Evolutionary conservation across 208 protist species (phyloP).

Genomic region (Herpetomonas muscarum): DNA sequence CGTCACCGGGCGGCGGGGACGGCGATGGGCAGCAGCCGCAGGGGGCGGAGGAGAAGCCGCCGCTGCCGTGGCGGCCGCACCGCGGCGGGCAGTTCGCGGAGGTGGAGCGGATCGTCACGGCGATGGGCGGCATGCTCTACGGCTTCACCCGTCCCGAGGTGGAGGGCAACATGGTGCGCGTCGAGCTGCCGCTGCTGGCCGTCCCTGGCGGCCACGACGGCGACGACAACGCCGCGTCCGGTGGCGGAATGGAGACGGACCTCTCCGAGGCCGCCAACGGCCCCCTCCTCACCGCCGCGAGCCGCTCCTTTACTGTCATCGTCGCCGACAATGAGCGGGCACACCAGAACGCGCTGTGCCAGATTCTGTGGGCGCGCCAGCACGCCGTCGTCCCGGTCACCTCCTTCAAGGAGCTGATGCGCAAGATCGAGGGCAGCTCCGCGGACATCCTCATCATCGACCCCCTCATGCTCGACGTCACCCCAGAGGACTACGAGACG

Average conservation of each 20-base stretch:
- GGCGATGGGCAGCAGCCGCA: not conserved
- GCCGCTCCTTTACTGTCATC: slow-evolving; percentile 59
- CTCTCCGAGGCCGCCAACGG: not conserved
- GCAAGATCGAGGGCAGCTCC: slow-evolving; percentile 49
- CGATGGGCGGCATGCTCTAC: slow-evolving; percentile 62
- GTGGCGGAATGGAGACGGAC: slow-evolving; percentile 1
- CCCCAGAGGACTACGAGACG: slow-evolving; percentile 49
- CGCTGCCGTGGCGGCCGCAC: not conserved
- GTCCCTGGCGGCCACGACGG: slow-evolving; percentile 50
- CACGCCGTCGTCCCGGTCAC: slow-evolving; percentile 82
- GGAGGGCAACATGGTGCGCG: slow-evolving; percentile 42
- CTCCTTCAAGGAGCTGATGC: slow-evolving; percentile 64
- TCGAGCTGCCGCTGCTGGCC: slow-evolving; percentile 74
- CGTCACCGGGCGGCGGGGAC: slow-evolving; percentile 1
- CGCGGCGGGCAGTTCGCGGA: slow-evolving; percentile 28
- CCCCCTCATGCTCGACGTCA: slow-evolving; percentile 60
- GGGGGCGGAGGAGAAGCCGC: not conserved
- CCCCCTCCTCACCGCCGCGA: not conserved
- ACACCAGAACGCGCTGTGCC: slow-evolving; percentile 65
- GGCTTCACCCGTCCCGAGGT: slow-evolving; percentile 55
- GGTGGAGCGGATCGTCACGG: slow-evolving; percentile 35
- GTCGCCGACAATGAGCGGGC: slow-evolving; percentile 67
- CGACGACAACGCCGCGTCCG: slow-evolving; percentile 1
- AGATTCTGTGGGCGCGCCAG: slow-evolving; percentile 74
- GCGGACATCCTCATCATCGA: slow-evolving; percentile 81